Evolutionary conservation across 345 rosid genomes (phyloP), one percentile per base, ranked within the genome.

Genomic region (Erodium maritimum): DNA sequence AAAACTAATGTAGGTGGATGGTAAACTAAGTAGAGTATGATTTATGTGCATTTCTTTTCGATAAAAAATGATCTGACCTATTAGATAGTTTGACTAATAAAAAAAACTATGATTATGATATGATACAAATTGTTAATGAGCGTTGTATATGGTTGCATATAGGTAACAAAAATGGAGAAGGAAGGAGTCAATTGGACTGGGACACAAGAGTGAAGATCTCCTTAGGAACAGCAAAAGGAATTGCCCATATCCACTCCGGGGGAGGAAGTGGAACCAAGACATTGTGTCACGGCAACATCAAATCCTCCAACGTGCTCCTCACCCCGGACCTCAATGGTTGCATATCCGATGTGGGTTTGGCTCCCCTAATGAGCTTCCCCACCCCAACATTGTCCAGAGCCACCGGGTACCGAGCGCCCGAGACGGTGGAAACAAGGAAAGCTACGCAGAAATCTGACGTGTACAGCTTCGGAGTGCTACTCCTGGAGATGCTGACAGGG

Each of bases 381-480:
- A 57, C 79, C 48, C 48, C 48, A n/a, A 67, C 80, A 56, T 67
- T 65, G 17, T 75, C 82, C 0, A 70, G 90, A 58, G 75, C 74
- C 52, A 54, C 75, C 0, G 96, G 94, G 1, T 88, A 88, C 76
- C 67, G 77, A 54, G 86, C 96, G 52, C 94, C 96, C 0, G 96
- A 88, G 65, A 83, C 79, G 62, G 75, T 76, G 6, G 88, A 86
- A 65, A 75, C 93, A 0, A 69, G 76, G 54, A 83, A 80, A 62
- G 69, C 67, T 23, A 66, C 73, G 17, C 88, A 83, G 17, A 86
- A 81, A 64, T 83, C 94, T 1, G 96, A 88, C 46, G 88, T 88
- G 18, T 88, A 83, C 58, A 88, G 94, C 78, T 88, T 85, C 9
- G 96, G 96, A 13, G 94, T 88, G 19, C 82, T 88, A 48, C 75